Evolutionary conservation across 192 early-diverging fungal species (phyloP).

Genomic region (Polychytrium aggregatum): DNA sequence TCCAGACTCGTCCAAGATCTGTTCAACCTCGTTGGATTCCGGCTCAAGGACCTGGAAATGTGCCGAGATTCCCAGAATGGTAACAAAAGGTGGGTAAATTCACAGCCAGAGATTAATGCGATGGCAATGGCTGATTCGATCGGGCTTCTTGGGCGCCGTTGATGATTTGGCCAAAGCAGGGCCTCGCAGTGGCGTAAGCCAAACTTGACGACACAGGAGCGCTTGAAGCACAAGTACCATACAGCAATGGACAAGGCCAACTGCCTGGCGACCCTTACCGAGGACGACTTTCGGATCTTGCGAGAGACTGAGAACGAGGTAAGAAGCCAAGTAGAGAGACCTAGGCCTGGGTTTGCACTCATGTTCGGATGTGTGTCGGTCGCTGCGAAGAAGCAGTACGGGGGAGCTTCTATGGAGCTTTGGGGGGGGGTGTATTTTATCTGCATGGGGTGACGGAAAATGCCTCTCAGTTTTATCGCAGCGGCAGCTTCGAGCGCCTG

Average conservation of each 20-base stretch:
- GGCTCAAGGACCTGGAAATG: slow-evolving; percentile 13
- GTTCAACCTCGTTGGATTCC: slow-evolving; percentile 32
- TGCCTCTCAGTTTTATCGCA: slow-evolving; percentile 15
- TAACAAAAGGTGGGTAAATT: slow-evolving; percentile 7
- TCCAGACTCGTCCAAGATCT: slow-evolving; percentile 22
- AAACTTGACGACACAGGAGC: slow-evolving; percentile 6
- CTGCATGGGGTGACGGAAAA: too few species aligned
- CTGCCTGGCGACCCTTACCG: slow-evolving; percentile 14
- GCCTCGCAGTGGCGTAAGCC: slow-evolving; percentile 4
- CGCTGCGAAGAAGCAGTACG: neutral
- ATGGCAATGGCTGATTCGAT: neutral
- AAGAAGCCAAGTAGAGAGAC: neutral
- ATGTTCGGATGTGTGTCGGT: neutral
- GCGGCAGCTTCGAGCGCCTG: slow-evolving; percentile 28
- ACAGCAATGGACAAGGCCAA: slow-evolving; percentile 1
- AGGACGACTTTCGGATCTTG: slow-evolving; percentile 17
- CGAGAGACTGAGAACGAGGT: slow-evolving; percentile 33
- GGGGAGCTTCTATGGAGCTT: neutral
- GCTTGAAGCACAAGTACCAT: slow-evolving; percentile 9
- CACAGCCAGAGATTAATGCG: slow-evolving; percentile 1
- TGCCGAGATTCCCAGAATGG: neutral
- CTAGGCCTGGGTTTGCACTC: neutral
- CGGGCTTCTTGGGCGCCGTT: neutral
- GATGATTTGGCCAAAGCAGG: neutral
- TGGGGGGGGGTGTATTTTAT: neutral